Percentiles rank a stretch among this genome's conserved stretches.
phyloP scores from a whole-genome alignment of 2,329 filamentous ascomycete genomes.

The Hypoxylon sp. region DNA sequence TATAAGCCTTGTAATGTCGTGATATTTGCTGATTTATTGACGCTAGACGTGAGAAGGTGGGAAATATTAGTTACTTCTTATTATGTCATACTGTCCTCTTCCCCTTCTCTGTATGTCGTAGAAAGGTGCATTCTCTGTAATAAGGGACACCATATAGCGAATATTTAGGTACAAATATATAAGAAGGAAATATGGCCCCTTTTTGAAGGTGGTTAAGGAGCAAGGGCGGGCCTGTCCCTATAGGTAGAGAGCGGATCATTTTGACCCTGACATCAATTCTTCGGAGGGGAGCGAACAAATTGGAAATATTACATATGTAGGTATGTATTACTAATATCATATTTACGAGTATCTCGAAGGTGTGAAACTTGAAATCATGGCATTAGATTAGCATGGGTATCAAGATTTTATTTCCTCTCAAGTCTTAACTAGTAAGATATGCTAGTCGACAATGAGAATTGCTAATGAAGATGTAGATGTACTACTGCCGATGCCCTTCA shows the following conservation, averaged over 20 bases:
- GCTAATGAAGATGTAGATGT: neutral
- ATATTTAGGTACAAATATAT: neutral
- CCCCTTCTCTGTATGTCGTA: neutral
- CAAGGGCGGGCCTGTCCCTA: neutral
- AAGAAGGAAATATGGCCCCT: neutral
- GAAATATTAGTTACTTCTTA: neutral
- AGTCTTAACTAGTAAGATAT: neutral
- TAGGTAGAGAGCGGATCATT: neutral
- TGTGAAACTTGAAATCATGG: neutral
- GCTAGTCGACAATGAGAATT: neutral
- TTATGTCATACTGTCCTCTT: neutral
- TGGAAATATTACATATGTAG: too few relatives aligned
- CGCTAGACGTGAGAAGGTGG: too few relatives aligned
- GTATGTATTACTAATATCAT: neutral
- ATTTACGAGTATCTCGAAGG: neutral
- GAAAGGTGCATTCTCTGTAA: neutral
- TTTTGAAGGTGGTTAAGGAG: neutral
- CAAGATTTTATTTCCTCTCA: neutral
- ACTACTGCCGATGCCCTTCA: neutral
- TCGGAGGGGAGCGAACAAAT: neutral
- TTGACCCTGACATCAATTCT: neutral
- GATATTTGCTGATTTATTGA: neutral
- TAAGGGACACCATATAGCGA: neutral
- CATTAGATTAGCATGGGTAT: neutral
- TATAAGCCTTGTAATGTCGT: neutral